Base-by-base conservation (phyloP, 2,329 filamentous ascomycete genomes). In the Fusarium palustre region DNA sequence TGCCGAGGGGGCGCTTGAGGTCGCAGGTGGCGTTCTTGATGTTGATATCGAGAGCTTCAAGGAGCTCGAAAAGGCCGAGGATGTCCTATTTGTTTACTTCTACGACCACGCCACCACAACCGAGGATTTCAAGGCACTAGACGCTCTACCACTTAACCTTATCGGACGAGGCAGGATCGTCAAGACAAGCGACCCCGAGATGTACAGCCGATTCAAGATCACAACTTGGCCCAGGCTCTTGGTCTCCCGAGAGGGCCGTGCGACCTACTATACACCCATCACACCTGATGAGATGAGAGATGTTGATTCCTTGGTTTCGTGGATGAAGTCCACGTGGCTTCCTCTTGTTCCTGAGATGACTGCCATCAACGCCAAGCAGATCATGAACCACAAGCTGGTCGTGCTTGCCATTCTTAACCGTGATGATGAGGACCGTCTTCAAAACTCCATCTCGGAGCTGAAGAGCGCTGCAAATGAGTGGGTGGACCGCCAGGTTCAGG, bases 241-340 rank as follows among this genome's bases (percentile, higher is more conserved):
- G 64, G 96, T 97, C 5, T 92, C 93, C 15, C 88, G 96, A 61
- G 94, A 97, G 77, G 94, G 94, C 12, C 90, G 94, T 45, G 91
- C 96, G 39, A 95, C 90, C 2, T 97, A 97, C 80, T 99, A 97
- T 79, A 92, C 90, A 30, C 92, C 92, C 10, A 86, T 97, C 39
- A 92, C 93, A 1, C 96, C 96, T 1, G 88, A 91, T 74, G 94
- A 97, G 73, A 98, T 98, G 92, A 91, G 96, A 61, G 92, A 99
- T 75, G 91, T 91, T 64, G 87, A 90, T 55, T 88, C 75, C 71
- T 88, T 99, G 13, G 84, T 97, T 20, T 86, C 87, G 59, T 99
- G 96, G 96, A 98, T 99, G 94, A 92, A 92, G 77, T 92, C 91
- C 4, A 94, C 97, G 18, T 99, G 97, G 96, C 85, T 97, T 20